These are phyloP conservation scores for Epichloe sylvatica DNA, from an alignment of 2,329 filamentous ascomycete species.

Conservation along the genomic window DNA sequence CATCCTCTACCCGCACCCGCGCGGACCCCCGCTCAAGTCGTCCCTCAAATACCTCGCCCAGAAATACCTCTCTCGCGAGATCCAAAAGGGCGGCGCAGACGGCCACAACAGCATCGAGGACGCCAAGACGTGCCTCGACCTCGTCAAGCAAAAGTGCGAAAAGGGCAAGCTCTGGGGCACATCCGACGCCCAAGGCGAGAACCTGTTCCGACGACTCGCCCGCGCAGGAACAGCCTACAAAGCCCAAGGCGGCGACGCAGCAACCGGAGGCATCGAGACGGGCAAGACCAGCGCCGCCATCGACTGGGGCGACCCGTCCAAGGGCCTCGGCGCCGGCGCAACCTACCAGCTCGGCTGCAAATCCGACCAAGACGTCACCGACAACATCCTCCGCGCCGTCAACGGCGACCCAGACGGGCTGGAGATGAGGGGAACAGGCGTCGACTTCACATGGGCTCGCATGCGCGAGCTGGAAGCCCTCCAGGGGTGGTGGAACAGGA, in stretches of 20 bases:
- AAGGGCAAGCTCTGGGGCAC: slow-evolving; percentile 79
- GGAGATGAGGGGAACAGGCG: slow-evolving; percentile 44
- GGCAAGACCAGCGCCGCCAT: slow-evolving; percentile 61
- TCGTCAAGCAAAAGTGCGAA: slow-evolving; percentile 92
- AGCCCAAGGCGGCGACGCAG: slow-evolving; percentile 42
- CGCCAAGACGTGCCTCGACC: slow-evolving; percentile 76
- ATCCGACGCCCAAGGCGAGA: slow-evolving; percentile 65
- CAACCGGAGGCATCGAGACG: slow-evolving; percentile 39
- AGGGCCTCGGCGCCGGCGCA: slow-evolving; percentile 42
- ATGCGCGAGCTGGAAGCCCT: slow-evolving; percentile 51
- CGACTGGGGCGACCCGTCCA: slow-evolving; percentile 73
- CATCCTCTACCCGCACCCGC: slow-evolving; percentile 77
- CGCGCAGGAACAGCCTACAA: slow-evolving; percentile 49
- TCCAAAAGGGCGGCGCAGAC: slow-evolving; percentile 61
- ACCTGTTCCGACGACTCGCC: slow-evolving; percentile 72
- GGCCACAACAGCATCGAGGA: slow-evolving; percentile 93
- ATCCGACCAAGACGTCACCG: slow-evolving; percentile 44
- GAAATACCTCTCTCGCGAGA: slow-evolving; percentile 74
- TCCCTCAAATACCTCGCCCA: slow-evolving; percentile 80
- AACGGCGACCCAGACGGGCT: slow-evolving; percentile 43
- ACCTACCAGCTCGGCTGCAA: slow-evolving; percentile 42
- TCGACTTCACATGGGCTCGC: slow-evolving; percentile 54
- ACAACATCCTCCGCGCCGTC: slow-evolving; percentile 43
- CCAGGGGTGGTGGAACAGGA: slow-evolving; percentile 54
- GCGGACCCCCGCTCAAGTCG: slow-evolving; percentile 78